These are phyloP conservation scores for Lolium multiflorum DNA, from an alignment of 176 grass and related monocot species.

Conservation along the genomic window DNA sequence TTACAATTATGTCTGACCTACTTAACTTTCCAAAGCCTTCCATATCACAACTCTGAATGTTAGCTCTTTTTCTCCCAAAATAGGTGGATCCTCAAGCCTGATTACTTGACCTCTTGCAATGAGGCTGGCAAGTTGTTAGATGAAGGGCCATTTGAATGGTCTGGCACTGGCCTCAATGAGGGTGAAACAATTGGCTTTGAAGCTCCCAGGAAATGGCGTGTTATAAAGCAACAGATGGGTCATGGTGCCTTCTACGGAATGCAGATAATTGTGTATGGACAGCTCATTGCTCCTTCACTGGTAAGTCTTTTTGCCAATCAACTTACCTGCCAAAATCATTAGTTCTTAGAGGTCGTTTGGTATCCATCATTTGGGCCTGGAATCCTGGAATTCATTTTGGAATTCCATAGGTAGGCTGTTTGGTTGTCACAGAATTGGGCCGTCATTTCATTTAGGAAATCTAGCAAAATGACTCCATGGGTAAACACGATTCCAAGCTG, in stretches of 20 bases:
- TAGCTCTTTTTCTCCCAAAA: slow-evolving; percentile 10
- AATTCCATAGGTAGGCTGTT: too few species aligned
- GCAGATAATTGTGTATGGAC: slow-evolving; percentile 74
- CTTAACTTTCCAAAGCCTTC: not conserved
- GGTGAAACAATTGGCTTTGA: slow-evolving; percentile 80
- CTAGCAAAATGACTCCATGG: too few species aligned
- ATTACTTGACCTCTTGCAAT: slow-evolving; percentile 73
- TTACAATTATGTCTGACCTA: slow-evolving; percentile 18
- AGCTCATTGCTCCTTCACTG: slow-evolving; percentile 72
- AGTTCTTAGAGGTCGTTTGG: too few species aligned
- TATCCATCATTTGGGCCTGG: too few species aligned
- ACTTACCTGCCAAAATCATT: slow-evolving; percentile 23
- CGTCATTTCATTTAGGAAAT: too few species aligned
- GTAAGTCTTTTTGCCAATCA: slow-evolving; percentile 49
- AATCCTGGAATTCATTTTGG: too few species aligned
- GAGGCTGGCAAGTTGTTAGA: slow-evolving; percentile 72
- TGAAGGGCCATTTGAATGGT: slow-evolving; percentile 88
- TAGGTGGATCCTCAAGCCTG: slow-evolving; percentile 90
- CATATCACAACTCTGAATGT: slow-evolving; percentile 1
- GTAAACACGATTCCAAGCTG: too few species aligned
- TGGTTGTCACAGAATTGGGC: too few species aligned
- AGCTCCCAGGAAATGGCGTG: slow-evolving; percentile 79
- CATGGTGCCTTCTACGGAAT: slow-evolving; percentile 90
- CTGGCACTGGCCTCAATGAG: slow-evolving; percentile 61
- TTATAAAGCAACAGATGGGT: slow-evolving; percentile 64